Base-by-base conservation (phyloP, 179 eudicot genomes). In the Beta corolliflora region DNA sequence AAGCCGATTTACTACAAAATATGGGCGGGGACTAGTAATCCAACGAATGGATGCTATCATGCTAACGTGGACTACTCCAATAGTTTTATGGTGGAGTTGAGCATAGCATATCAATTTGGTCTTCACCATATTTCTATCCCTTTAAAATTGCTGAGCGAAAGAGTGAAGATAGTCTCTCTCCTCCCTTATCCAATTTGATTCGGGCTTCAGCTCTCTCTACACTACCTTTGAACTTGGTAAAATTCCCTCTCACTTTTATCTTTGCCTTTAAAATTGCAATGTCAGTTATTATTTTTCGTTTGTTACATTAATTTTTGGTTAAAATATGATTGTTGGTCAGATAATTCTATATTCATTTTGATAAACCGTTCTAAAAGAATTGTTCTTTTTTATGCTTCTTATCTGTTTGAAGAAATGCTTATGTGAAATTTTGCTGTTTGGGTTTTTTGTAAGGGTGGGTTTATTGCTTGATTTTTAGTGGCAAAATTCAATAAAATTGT, bases 141-240 rank as follows among this genome's bases (percentile, higher is more conserved):
- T 61, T 78, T 19, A 73, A 41, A 48, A 50, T 7, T n/a, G 56
- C 21, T 65, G 29, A 80, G 44, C 19, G 55, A 41, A 60, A 41
- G 14, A 29, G 10, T 60, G 55, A 60, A 76, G 71, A 13, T n/a
- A 41, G 16, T 77, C 79, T 77, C 65, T 54, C 55, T 75, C 75
- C 44, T 58, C 48, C 83, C 83, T 81, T 81, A 81, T 81, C 84
- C 84, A 76, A 58, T 74, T 59, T 29, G 52, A 69, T 7, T 81
- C 3, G 58, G 25, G 58, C 25, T 71, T 67, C 71, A 76, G 53
- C 80, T 81, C 72, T 19, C 31, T 46, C 36, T 31, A 69, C 73
- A 5, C 29, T 5, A 48, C 68, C 71, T 61, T 50, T 44, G 16
- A 55, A 41, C 77, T 71, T 46, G 73, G 80, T 77, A 76, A 56